Percentiles rank a stretch among this genome's conserved stretches.
These are phyloP conservation scores for Neocallimastix lanati DNA, from an alignment of 192 early-diverging fungal species.

Conservation along the genomic window DNA sequence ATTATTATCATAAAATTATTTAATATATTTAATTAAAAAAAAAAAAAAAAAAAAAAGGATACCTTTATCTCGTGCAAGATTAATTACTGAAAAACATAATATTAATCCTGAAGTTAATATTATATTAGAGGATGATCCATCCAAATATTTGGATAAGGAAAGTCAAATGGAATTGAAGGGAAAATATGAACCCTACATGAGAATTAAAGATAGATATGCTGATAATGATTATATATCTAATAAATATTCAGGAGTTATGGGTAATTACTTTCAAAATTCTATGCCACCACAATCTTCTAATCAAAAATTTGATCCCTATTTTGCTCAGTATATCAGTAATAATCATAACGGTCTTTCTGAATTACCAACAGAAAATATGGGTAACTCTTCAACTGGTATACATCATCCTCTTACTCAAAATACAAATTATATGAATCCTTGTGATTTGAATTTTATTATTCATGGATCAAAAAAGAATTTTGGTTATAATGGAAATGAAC, in stretches of 20 bases:
- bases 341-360: not conserved
- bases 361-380: not conserved
- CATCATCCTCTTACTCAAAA: not conserved
- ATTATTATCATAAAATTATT: no score
- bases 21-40: no score
- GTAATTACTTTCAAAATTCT: not conserved
- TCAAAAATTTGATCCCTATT: not conserved
- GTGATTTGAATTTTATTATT: not conserved
- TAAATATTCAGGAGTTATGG: not conserved
- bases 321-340: not conserved
- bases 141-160: not conserved
- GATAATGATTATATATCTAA: not conserved
- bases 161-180: not conserved
- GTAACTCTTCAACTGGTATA: not conserved
- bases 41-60: not conserved
- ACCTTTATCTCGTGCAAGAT: not conserved
- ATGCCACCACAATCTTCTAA: not conserved
- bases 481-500: not conserved
- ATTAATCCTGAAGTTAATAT: not conserved
- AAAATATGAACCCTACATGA: not conserved
- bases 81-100: not conserved
- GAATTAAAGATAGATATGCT: not conserved
- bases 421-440: not conserved
- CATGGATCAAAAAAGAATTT: not conserved
- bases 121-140: not conserved